phyloP scores from a whole-genome alignment of 2,329 filamentous ascomycete species.

The Exophiala calicioides region DNA sequence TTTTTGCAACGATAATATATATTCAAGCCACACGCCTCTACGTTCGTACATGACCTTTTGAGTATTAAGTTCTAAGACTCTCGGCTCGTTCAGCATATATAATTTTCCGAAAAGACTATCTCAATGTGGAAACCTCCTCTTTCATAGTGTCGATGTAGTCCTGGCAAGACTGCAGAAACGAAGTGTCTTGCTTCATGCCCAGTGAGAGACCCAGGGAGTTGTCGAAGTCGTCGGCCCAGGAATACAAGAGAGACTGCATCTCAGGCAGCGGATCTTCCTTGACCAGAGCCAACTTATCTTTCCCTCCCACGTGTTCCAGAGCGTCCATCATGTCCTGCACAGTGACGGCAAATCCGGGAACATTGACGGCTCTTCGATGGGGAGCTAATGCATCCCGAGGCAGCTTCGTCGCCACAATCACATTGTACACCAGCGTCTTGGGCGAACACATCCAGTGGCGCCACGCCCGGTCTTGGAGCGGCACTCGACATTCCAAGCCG shows the following conservation, averaged over 20 bases:
- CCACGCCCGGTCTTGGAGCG: conserved; percentile 52
- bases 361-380: conserved; percentile 55
- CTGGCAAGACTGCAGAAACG: conserved; percentile 55
- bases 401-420: conserved; percentile 50
- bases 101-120: too few species aligned
- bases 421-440: conserved; percentile 53
- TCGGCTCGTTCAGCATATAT: too few species aligned
- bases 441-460: conserved; percentile 57
- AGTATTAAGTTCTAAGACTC: too few species aligned
- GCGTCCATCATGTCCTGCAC: conserved; percentile 58
- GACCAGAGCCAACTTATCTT: conserved; percentile 52
- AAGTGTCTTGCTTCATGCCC: conserved; percentile 54
- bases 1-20: too few species aligned
- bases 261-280: conserved; percentile 52
- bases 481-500: conserved; percentile 54
- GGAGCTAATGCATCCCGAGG: conserved; percentile 40
- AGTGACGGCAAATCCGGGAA: conserved; percentile 56
- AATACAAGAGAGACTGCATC: conserved; percentile 54
- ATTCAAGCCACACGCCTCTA: too few species aligned
- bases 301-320: conserved; percentile 55
- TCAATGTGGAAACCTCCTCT: conserved; percentile 8
- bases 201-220: conserved; percentile 51
- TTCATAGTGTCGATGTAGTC: conserved; percentile 49
- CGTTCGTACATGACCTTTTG: too few species aligned
- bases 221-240: conserved; percentile 58